phyloP scores from a whole-genome alignment of 2,329 filamentous ascomycete genomes.

The Pseudopyricularia javanii region DNA sequence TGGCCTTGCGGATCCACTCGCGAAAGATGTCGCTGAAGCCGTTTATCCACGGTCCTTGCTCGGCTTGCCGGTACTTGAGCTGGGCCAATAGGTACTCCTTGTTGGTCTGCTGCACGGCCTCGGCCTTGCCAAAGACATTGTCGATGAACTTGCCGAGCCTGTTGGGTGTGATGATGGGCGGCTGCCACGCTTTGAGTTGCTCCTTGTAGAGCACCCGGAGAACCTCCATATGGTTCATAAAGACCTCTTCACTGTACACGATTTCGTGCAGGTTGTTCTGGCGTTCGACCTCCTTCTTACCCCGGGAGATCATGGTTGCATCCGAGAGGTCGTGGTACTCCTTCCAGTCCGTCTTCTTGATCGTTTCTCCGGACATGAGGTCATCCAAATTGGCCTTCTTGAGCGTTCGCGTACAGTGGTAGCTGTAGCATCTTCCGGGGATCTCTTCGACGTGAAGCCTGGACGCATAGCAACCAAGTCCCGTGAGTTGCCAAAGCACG shows the following conservation, averaged over 20 bases:
- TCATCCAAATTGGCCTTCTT: constrained; percentile 87
- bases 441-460: constrained; percentile 63
- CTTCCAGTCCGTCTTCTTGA: constrained; percentile 72
- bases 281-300: constrained; percentile 79
- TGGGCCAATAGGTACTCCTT: constrained; percentile 86
- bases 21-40: constrained; percentile 96
- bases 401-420: constrained; percentile 85
- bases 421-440: constrained; percentile 75
- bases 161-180: constrained; percentile 69
- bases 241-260: constrained; percentile 82
- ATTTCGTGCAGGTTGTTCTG: constrained; percentile 96
- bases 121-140: constrained; percentile 83
- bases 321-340: constrained; percentile 78
- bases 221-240: constrained; percentile 80
- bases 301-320: constrained; percentile 56
- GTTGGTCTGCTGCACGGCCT: constrained; percentile 79
- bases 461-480: constrained; percentile 80
- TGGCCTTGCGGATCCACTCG: constrained; percentile 96
- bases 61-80: constrained; percentile 91
- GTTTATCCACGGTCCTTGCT: constrained; percentile 87
- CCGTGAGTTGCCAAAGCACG: constrained; percentile 86
- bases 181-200: constrained; percentile 58
- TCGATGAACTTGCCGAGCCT: constrained; percentile 68
- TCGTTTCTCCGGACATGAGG: constrained; percentile 53
- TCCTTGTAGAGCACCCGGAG: constrained; percentile 78